These are phyloP conservation scores for Trametes coccinea DNA, from an alignment of 768 basidiomycete species.

Conservation along the genomic window DNA sequence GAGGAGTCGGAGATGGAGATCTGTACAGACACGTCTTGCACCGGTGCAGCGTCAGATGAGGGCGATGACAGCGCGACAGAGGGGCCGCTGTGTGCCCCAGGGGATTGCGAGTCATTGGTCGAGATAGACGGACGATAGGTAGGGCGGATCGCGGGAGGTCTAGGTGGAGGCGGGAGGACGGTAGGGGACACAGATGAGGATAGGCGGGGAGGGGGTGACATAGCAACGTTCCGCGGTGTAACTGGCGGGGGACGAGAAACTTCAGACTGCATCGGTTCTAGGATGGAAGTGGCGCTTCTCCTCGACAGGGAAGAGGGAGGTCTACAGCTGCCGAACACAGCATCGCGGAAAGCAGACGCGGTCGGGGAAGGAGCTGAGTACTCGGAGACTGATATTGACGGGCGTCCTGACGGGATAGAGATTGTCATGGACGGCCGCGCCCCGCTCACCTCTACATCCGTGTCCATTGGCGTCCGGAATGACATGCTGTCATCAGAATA, in stretches of 20 bases:
- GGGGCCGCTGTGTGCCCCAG: constrained; percentile 4
- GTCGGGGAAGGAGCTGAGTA: constrained; percentile 75
- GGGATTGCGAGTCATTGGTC: constrained; percentile 14
- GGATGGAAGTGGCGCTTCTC: constrained; percentile 17
- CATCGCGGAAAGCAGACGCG: constrained; percentile 78
- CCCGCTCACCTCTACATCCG: constrained; percentile 27
- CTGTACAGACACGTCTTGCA: constrained; percentile 14
- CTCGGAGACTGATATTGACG: constrained; percentile 54
- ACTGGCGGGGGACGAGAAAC: constrained; percentile 25
- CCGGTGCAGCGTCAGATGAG: constrained; percentile 9
- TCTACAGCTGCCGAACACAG: constrained; percentile 38
- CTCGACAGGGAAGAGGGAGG: constrained; percentile 25
- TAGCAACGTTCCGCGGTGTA: constrained; percentile 27
- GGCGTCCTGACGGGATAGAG: constrained; percentile 50
- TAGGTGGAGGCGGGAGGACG: constrained; percentile 57
- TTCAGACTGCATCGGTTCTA: constrained; percentile 13
- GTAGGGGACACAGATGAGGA: constrained; percentile 61
- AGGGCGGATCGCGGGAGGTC: constrained; percentile 26
- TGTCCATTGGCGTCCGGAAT: constrained; percentile 31
- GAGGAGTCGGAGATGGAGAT: constrained; percentile 10
- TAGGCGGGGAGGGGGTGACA: constrained; percentile 61
- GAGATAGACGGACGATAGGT: constrained; percentile 28
- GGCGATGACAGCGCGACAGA: constrained; percentile 6
- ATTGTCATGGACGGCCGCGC: constrained; percentile 50
- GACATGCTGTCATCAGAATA: constrained; percentile 41